A percentile compares a stretch with the other conserved stretches of the same genome.
Conservation (phyloP, 495 filamentous ascomycete genomes). For the Xylaria intraflava region DNA sequence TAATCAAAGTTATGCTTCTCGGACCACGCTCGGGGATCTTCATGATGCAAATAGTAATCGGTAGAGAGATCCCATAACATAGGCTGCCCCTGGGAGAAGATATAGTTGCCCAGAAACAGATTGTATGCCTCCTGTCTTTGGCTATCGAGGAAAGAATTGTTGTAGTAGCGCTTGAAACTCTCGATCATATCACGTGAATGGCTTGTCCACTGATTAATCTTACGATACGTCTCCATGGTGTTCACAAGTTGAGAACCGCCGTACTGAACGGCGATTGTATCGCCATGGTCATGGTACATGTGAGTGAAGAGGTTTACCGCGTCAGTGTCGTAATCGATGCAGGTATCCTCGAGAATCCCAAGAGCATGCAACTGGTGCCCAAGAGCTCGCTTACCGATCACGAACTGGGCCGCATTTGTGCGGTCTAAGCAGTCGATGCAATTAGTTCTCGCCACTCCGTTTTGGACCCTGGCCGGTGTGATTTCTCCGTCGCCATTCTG, state of each 20-base stretch:
- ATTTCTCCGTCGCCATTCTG: slow-evolving; percentile 72
- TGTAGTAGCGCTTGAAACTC: slow-evolving; percentile 98
- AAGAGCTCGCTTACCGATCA: slow-evolving; percentile 92
- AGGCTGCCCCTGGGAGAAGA: slow-evolving; percentile 80
- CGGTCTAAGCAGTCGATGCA: slow-evolving; percentile 97
- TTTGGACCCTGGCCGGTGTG: slow-evolving; percentile 65
- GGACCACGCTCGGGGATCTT: slow-evolving; percentile 66
- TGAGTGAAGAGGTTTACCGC: slow-evolving; percentile 92
- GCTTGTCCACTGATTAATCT: slow-evolving; percentile 98
- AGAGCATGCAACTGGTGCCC: slow-evolving; percentile 90
- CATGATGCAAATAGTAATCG: slow-evolving; percentile 95
- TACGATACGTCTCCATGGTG: slow-evolving; percentile 97
- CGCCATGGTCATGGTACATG: slow-evolving; percentile 96
- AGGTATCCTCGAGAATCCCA: slow-evolving; percentile 72
- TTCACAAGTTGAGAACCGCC: slow-evolving; percentile 97
- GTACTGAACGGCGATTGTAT: slow-evolving; percentile 96
- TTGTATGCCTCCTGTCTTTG: slow-evolving; percentile 98
- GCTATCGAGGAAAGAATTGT: slow-evolving; percentile 94
- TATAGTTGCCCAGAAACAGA: slow-evolving; percentile 95
- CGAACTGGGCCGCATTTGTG: slow-evolving; percentile 96
- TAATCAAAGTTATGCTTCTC: slow-evolving; percentile 57
- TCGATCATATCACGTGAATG: slow-evolving; percentile 98
- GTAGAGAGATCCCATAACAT: slow-evolving; percentile 97
- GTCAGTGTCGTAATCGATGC: slow-evolving; percentile 89
- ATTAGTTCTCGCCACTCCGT: slow-evolving; percentile 90